A percentile compares a stretch with the other conserved stretches of the same genome.
phyloP scores from a whole-genome alignment of 2,329 filamentous ascomycete species.

The Pseudogymnoascus sp. region DNA sequence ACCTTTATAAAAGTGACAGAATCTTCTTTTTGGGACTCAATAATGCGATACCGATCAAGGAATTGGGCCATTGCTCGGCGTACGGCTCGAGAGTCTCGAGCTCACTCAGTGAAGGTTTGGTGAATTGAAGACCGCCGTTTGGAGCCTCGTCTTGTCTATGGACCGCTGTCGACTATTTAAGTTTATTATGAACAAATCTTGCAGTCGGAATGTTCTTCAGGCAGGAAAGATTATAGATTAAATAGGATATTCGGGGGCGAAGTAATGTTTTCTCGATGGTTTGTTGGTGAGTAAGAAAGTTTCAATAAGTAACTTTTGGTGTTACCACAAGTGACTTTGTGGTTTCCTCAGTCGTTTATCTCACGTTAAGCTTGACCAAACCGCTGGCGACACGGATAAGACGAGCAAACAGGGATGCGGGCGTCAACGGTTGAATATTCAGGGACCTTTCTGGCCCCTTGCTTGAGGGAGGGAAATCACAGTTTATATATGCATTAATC shows the following conservation, averaged over 20 bases:
- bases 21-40: constrained; percentile 2
- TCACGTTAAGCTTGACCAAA: not conserved
- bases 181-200: constrained; percentile 3
- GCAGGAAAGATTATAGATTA: not conserved
- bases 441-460: not conserved
- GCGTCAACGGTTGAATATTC: not conserved
- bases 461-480: not conserved
- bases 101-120: not conserved
- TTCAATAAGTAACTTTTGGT: not conserved
- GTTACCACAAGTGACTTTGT: not conserved
- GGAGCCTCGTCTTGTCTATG: not conserved
- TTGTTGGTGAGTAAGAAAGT: not conserved
- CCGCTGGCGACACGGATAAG: not conserved
- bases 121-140: not conserved
- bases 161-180: not conserved
- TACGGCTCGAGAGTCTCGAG: not conserved
- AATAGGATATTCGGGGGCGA: not conserved
- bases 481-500: not conserved
- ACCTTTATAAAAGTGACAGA: constrained; percentile 8
- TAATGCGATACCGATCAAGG: constrained; percentile 5
- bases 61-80: not conserved
- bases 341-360: too few relatives aligned
- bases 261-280: not conserved
- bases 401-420: constrained; percentile 4
- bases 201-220: not conserved